Percentiles rank a stretch among this genome's conserved stretches.
Conservation (phyloP, 306 rosid genomes). For the Dryas alaskensis region DNA sequence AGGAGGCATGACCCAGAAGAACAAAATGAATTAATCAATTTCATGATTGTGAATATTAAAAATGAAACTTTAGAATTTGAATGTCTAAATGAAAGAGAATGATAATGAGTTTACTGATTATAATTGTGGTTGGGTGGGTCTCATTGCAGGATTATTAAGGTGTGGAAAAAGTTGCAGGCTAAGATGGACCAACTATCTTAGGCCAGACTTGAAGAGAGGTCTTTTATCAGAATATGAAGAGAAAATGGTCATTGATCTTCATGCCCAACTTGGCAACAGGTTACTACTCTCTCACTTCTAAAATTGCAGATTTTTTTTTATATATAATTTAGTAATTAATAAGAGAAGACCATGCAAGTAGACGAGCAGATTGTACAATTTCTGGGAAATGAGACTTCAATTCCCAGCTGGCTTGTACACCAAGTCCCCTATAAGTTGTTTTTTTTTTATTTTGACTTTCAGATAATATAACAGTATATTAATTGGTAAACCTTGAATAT, state of each 20-base stretch:
- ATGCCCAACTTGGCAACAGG: constrained; percentile 97
- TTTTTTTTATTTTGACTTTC: not conserved
- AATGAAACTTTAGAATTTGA: not conserved
- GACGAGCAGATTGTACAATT: not conserved
- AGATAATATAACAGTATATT: not conserved
- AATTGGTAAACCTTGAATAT: not conserved
- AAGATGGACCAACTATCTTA: constrained; percentile 85
- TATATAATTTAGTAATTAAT: not conserved
- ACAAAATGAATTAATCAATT: not conserved
- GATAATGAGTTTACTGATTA: not conserved
- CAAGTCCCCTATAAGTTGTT: not conserved
- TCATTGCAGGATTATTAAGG: constrained; percentile 71
- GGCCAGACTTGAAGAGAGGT: constrained; percentile 95
- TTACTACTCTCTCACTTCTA: constrained; percentile 1
- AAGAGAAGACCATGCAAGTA: not conserved
- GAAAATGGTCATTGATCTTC: constrained; percentile 88
- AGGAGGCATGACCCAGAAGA: not conserved
- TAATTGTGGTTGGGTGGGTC: constrained; percentile 8
- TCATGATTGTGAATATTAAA: not conserved
- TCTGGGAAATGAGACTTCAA: not conserved
- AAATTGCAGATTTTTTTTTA: not conserved
- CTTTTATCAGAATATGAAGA: constrained; percentile 81
- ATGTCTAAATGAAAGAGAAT: not conserved
- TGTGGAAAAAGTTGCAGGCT: constrained; percentile 97
- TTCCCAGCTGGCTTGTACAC: not conserved